A percentile compares a stretch with the other conserved stretches of the same genome.
Evolutionary conservation across 306 rosid genomes (phyloP).

Genomic region (Elaeagnus macrophylla): DNA sequence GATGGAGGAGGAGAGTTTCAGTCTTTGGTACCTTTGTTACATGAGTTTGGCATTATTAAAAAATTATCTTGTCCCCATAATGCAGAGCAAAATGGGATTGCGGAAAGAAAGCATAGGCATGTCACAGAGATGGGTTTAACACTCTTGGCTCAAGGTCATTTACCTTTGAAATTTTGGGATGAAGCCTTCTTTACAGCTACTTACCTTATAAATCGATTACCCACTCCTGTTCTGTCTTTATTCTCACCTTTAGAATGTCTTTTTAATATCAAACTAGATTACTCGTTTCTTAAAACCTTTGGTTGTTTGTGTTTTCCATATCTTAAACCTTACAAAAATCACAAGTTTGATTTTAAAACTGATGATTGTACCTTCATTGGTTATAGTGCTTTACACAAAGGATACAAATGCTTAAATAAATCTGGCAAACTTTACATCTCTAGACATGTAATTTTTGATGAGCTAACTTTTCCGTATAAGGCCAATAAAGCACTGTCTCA

Average conservation of each 20-base stretch:
- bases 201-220: not conserved
- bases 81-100: no score
- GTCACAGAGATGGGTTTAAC: not conserved
- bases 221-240: not conserved
- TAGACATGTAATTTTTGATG: not conserved
- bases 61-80: no score
- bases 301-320: not conserved
- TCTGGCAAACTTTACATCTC: not conserved
- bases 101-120: not conserved
- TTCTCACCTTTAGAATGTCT: not conserved
- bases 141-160: not conserved
- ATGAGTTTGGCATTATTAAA: no score
- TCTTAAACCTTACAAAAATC: not conserved
- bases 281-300: not conserved
- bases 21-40: no score
- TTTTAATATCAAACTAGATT: not conserved
- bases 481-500: no score
- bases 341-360: not conserved
- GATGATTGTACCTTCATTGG: not conserved
- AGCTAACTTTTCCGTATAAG: not conserved
- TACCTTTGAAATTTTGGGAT: not conserved
- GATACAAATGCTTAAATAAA: not conserved
- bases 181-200: not conserved
- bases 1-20: no score
- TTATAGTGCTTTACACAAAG: not conserved